These are phyloP conservation scores for Rhodotorula babjevae DNA, from an alignment of 768 basidiomycete genomes.

Conservation along the genomic window DNA sequence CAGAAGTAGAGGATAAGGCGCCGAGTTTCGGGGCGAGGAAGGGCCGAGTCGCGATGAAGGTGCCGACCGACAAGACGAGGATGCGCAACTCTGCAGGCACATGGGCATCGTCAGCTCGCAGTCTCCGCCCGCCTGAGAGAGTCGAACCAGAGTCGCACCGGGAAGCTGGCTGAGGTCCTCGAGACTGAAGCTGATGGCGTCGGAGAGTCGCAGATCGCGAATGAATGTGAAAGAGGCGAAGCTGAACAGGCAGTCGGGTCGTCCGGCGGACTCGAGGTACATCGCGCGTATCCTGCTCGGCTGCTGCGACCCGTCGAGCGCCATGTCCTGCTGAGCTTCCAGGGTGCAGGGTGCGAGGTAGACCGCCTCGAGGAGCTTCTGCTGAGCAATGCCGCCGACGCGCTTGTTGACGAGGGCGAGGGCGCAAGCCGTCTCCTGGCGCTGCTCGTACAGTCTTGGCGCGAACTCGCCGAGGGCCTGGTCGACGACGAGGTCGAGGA, in stretches of 20 bases:
- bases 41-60: background rate
- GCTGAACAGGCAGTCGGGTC: too few relatives aligned
- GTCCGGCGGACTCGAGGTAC: too few relatives aligned
- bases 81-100: background rate
- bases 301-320: too few relatives aligned
- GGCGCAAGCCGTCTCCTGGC: background rate
- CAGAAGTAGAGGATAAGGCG: background rate
- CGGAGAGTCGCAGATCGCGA: too few relatives aligned
- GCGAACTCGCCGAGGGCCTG: background rate
- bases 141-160: too few relatives aligned
- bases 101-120: too few relatives aligned
- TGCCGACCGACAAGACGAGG: background rate
- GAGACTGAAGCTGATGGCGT: too few relatives aligned
- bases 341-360: background rate
- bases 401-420: background rate
- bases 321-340: too few relatives aligned
- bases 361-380: background rate
- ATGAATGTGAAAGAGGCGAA: too few relatives aligned
- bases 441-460: background rate
- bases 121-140: too few relatives aligned
- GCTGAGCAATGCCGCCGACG: background rate
- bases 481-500: background rate
- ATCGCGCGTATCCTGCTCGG: too few relatives aligned
- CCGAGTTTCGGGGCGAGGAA: background rate
- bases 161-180: too few relatives aligned